Percentiles rank a stretch among this genome's conserved stretches.
phyloP scores from a whole-genome alignment of 805 yeast species.

The Candida stauntonica region DNA sequence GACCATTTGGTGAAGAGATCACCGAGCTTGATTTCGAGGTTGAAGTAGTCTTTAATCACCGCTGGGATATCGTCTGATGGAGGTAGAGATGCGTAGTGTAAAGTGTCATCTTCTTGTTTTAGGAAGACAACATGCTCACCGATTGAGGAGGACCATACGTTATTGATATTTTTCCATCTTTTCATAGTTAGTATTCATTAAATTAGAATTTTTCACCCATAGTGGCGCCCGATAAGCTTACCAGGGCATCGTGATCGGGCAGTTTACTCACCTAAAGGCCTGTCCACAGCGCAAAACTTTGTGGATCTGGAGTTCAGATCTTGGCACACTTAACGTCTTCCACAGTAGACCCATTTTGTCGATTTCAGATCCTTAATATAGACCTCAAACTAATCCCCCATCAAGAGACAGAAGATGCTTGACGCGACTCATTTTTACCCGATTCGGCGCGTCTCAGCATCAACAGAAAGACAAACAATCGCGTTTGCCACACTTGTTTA shows the following conservation, averaged over 20 bases:
- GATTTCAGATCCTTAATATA: neutral
- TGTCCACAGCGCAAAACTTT: slow-evolving; percentile 81
- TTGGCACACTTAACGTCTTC: slow-evolving; percentile 17
- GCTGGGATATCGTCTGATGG: slow-evolving; percentile 32
- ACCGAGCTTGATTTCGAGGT: slow-evolving; percentile 51
- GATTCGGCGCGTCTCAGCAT: neutral
- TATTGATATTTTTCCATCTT: slow-evolving; percentile 63
- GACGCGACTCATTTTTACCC: slow-evolving; percentile 3
- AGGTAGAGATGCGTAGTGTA: slow-evolving; percentile 50
- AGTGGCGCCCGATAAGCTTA: too few relatives aligned
- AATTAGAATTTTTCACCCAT: too few relatives aligned
- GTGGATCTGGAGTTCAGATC: slow-evolving; percentile 50
- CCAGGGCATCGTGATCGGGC: neutral
- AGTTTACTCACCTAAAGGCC: slow-evolving; percentile 46
- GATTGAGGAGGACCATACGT: slow-evolving; percentile 63
- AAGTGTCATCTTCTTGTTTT: slow-evolving; percentile 46
- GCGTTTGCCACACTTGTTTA: neutral
- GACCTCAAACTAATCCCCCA: neutral
- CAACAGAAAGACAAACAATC: neutral
- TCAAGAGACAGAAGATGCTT: neutral
- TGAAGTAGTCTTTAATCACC: slow-evolving; percentile 65
- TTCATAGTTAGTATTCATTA: neutral
- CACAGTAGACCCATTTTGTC: slow-evolving; percentile 14
- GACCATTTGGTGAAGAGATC: slow-evolving; percentile 62
- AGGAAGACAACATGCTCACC: slow-evolving; percentile 59